Conservation (phyloP, 305 asterid species). For the Rubia peregrina region DNA sequence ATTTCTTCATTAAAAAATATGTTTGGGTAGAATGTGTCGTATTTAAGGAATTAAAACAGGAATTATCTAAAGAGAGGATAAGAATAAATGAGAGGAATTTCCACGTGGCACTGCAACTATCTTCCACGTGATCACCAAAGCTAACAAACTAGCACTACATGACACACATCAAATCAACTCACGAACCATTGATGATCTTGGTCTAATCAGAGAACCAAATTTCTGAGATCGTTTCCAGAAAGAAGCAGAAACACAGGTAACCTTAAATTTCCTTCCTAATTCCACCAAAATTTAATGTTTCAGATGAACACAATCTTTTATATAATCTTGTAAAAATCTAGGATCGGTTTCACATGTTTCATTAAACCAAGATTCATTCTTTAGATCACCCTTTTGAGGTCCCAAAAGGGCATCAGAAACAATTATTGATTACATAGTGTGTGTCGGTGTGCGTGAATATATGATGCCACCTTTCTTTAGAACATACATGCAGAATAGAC, state of each 20-base stretch:
- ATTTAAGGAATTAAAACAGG: background rate
- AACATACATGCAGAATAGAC: background rate
- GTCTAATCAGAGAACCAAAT: background rate
- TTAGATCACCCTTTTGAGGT: background rate
- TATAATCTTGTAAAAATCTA: background rate
- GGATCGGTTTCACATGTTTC: too few species aligned
- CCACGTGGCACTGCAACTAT: background rate
- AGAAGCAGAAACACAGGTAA: background rate
- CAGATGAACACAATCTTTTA: background rate
- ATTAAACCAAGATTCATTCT: constrained; percentile 5
- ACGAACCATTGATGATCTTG: background rate
- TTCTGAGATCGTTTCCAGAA: background rate
- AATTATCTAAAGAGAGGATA: background rate
- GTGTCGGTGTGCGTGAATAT: background rate
- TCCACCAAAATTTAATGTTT: background rate
- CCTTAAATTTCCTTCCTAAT: background rate
- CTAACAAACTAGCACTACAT: background rate
- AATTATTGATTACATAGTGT: background rate
- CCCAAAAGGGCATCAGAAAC: background rate
- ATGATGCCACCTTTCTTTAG: background rate
- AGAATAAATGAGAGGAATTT: background rate
- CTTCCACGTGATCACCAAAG: background rate
- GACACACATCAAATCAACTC: background rate
- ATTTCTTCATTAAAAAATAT: too few species aligned
- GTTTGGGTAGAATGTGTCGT: too few species aligned